Evolutionary conservation across 345 rosid genomes (phyloP).

Genomic region (Pelargonium nanum): DNA sequence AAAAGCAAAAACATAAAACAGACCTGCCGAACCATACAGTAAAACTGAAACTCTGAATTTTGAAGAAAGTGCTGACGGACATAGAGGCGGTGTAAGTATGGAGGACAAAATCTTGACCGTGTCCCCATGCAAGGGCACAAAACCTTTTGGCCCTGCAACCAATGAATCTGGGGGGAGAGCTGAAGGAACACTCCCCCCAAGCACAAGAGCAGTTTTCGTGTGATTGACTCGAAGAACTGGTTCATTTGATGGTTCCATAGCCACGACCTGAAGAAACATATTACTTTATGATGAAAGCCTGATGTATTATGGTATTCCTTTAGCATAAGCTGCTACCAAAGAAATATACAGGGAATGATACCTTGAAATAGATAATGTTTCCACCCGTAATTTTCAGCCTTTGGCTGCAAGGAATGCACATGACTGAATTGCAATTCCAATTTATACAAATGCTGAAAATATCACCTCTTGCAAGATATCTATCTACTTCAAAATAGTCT

Average conservation of each 20-base stretch:
- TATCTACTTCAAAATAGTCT: conserved; percentile 64
- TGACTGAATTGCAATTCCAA: conserved; percentile 70
- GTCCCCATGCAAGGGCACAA: conserved; percentile 54
- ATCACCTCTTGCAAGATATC: conserved; percentile 65
- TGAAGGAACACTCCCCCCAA: conserved; percentile 73
- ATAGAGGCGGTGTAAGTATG: conserved; percentile 68
- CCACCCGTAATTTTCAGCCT: conserved; percentile 24
- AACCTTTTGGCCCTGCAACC: conserved; percentile 34
- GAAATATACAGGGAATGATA: conserved; percentile 13
- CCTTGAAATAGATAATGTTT: conserved; percentile 66
- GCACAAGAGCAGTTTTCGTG: conserved; percentile 83
- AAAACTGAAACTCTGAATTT: conserved; percentile 88
- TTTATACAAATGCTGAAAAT: conserved; percentile 46
- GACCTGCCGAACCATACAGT: conserved; percentile 66
- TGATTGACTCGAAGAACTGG: conserved; percentile 57
- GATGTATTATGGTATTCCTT: conserved; percentile 4
- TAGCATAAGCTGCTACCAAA: background rate
- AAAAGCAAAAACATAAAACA: conserved; percentile 11
- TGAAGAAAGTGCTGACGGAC: conserved; percentile 69
- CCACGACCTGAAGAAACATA: conserved; percentile 55
- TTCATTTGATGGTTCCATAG: conserved; percentile 87
- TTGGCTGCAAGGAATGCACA: conserved; percentile 64
- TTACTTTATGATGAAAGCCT: conserved; percentile 14
- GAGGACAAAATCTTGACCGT: conserved; percentile 60
- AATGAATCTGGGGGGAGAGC: conserved; percentile 70